Base-by-base conservation (phyloP, 2,329 filamentous ascomycete species). In the Aspergillus pseudoviridinutans region DNA sequence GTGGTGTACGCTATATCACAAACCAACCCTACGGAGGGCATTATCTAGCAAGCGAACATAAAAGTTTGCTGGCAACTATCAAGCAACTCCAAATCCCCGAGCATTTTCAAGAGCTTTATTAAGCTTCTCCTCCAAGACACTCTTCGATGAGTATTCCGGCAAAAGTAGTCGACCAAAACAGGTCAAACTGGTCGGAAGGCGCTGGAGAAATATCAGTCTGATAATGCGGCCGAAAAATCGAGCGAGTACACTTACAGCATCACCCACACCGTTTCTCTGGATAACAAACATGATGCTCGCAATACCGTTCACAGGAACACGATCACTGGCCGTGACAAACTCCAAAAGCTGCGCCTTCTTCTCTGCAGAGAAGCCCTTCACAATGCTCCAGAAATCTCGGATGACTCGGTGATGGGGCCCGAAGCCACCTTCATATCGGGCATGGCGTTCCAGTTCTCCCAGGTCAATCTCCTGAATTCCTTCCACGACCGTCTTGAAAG, bases 301-400 rank as follows among this genome's bases (percentile, higher is more conserved):
- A 68, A 92, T 86, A 2, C 94, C 94, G 22, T 90, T 92, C 0
- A 96, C 90, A 0, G 94, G 94, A 1, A 97, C 84, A 2, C 94
- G 84, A 69, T 97, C 92, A 66, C 88, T 93, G 0, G 93, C 93
- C 14, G 94, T 99, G 29, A 99, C 92, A 68, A 99, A 99, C 71
- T 97, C 92, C 32, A 99, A 80, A 35, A 99, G 77, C 66, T 85
- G 86, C 53, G 86, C 84, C 74, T 88, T 88, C 80, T 92, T 88
- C 49, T 83, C 80, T 17, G 87, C 81, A 9, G 75, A 65, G 55
- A 76, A 79, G 17, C 81, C 68, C 84, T 94, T 38, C 71, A 96
- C 89, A 7, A 97, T 82, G 12, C 81, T 81, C 94, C 94, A 99
- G 71, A 99, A 97, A 64, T 89, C 85, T 25, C 80, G 78, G 46